Percentiles rank a stretch among this genome's conserved stretches.
phyloP scores from a whole-genome alignment of 768 basidiomycete species.

The Lentinula aciculospora region DNA sequence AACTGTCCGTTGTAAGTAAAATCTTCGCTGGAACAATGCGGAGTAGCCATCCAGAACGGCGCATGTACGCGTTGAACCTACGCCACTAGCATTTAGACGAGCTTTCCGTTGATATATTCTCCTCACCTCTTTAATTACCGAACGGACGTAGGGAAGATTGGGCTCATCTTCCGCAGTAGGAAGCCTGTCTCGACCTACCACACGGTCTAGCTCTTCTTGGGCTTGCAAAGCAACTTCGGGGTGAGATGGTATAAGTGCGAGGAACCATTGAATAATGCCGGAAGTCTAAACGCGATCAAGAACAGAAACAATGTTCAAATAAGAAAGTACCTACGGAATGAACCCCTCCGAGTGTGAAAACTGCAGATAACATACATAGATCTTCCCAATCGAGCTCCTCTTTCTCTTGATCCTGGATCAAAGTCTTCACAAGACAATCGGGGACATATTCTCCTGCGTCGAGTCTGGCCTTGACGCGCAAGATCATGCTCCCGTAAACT shows the following conservation, averaged over 20 bases:
- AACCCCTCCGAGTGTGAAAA: conserved; percentile 28
- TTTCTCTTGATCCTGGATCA: conserved; percentile 20
- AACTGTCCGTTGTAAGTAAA: conserved; percentile 25
- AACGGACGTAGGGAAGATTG: conserved; percentile 21
- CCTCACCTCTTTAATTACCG: conserved; percentile 20
- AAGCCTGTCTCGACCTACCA: conserved; percentile 24
- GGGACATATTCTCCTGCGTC: conserved; percentile 25
- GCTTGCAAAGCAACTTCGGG: conserved; percentile 24
- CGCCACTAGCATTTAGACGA: not conserved
- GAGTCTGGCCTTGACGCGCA: conserved; percentile 20
- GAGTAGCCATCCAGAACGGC: conserved; percentile 21
- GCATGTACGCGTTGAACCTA: conserved; percentile 17
- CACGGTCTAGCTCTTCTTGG: conserved; percentile 29
- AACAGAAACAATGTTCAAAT: not conserved
- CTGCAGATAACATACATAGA: conserved; percentile 25
- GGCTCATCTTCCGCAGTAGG: conserved; percentile 19
- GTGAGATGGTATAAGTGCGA: conserved; percentile 22
- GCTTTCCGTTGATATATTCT: not conserved
- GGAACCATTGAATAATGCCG: conserved; percentile 28
- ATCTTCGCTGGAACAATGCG: conserved; percentile 22
- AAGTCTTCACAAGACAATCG: conserved; percentile 26
- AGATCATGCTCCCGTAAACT: conserved; percentile 27
- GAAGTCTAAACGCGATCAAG: conserved; percentile 20
- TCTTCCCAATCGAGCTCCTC: conserved; percentile 26
- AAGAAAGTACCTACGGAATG: conserved; percentile 20